A percentile compares a stretch with the other conserved stretches of the same genome.
Conservation (phyloP, 305 asterid genomes). For the Nicotiana rustica region DNA sequence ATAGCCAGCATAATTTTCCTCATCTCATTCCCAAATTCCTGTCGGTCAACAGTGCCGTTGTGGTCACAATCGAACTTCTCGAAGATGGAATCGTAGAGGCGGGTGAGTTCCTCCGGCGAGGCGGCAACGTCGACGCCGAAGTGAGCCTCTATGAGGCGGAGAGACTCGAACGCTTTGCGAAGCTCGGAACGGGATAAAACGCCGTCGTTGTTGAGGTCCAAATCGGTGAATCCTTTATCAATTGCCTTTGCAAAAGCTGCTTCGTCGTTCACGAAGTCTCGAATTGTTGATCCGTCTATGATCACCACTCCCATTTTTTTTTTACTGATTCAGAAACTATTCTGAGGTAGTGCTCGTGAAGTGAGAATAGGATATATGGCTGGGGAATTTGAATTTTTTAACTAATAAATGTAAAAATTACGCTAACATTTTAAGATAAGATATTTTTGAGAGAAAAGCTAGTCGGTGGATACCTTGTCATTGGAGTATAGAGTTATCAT, state of each 20-base stretch:
- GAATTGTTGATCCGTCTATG: slow-evolving; percentile 88
- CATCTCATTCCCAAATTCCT: slow-evolving; percentile 73
- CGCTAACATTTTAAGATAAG: background rate
- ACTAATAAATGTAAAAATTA: background rate
- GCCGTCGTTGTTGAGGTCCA: slow-evolving; percentile 89
- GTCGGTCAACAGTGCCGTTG: slow-evolving; percentile 67
- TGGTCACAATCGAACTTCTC: slow-evolving; percentile 71
- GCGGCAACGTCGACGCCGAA: slow-evolving; percentile 78
- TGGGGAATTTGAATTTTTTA: background rate
- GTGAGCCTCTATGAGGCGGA: slow-evolving; percentile 78
- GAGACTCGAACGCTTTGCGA: slow-evolving; percentile 83
- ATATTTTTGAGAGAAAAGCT: background rate
- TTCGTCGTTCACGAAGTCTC: slow-evolving; percentile 70
- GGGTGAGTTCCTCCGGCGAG: slow-evolving; percentile 79
- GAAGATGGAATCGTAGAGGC: slow-evolving; percentile 86
- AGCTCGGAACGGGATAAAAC: slow-evolving; percentile 84
- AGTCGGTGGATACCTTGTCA: slow-evolving; percentile 23
- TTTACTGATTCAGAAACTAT: background rate
- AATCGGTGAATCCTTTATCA: slow-evolving; percentile 63
- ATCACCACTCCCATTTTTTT: slow-evolving; percentile 77
- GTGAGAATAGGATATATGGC: background rate
- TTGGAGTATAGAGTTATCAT: background rate
- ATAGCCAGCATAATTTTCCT: slow-evolving; percentile 79
- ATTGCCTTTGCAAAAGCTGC: slow-evolving; percentile 61
- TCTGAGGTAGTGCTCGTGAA: background rate